Conservation (phyloP, 148 eudicot genomes). For the Diospyros lotus region DNA sequence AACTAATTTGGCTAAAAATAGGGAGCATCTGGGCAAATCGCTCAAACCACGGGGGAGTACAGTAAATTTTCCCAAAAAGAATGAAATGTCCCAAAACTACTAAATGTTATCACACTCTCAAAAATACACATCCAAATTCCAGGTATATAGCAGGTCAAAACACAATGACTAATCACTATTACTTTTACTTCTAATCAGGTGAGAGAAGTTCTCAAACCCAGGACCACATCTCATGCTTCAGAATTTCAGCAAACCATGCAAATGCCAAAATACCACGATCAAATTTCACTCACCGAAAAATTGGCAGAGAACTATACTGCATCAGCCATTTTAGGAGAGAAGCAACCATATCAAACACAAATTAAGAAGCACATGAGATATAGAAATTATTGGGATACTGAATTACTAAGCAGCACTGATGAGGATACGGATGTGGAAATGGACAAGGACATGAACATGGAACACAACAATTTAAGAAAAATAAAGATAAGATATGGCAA, state of each 20-base stretch:
- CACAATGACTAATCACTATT: not conserved
- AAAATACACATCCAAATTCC: not conserved
- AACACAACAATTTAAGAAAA: too few relatives aligned
- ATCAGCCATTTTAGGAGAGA: not conserved
- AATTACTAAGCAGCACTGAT: too few relatives aligned
- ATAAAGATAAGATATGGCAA: too few relatives aligned
- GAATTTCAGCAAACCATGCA: slow-evolving; percentile 1
- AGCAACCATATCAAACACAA: slow-evolving; percentile 4
- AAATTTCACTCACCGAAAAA: not conserved
- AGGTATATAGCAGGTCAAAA: not conserved
- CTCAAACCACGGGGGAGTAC: too few relatives aligned
- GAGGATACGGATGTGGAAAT: too few relatives aligned
- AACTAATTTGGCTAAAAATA: too few relatives aligned
- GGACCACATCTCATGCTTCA: not conserved
- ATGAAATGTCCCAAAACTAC: not conserved
- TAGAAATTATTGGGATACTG: not conserved
- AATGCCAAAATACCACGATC: not conserved
- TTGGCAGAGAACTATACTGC: not conserved
- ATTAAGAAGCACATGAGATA: too few relatives aligned
- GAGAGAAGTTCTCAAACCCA: not conserved
- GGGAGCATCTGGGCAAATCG: too few relatives aligned
- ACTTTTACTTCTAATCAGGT: not conserved
- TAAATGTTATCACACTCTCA: not conserved
- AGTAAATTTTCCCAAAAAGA: not conserved
- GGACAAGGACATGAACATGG: too few relatives aligned